These are phyloP conservation scores for Xylaria longipes DNA, from an alignment of 495 filamentous ascomycete species.

Conservation along the genomic window DNA sequence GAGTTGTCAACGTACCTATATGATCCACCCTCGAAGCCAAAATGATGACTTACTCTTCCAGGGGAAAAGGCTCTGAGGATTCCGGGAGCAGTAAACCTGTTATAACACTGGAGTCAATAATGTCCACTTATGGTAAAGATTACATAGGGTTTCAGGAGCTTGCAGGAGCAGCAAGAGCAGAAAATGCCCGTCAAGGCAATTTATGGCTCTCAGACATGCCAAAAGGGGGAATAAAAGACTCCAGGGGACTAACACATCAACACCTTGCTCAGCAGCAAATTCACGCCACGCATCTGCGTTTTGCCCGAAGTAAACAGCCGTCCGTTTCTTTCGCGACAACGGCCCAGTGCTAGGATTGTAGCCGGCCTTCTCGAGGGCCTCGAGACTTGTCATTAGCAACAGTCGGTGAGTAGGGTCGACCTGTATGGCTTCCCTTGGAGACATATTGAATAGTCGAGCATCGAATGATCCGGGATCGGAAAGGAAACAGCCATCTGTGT, in stretches of 20 bases:
- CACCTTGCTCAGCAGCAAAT: slow-evolving; percentile 73
- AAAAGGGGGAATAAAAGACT: no score
- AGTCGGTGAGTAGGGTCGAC: slow-evolving; percentile 78
- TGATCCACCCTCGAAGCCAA: slow-evolving; percentile 45
- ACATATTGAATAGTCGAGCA: slow-evolving; percentile 81
- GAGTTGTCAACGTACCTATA: slow-evolving; percentile 36
- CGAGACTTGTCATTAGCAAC: slow-evolving; percentile 72
- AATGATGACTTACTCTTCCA: slow-evolving; percentile 49
- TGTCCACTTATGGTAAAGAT: no score
- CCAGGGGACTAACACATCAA: no score
- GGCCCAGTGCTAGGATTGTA: slow-evolving; percentile 64
- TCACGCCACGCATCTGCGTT: slow-evolving; percentile 82
- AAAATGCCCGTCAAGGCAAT: no score
- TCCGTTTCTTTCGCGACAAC: slow-evolving; percentile 50
- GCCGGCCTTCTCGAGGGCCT: slow-evolving; percentile 78
- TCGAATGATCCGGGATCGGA: slow-evolving; percentile 75
- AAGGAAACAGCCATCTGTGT: slow-evolving; percentile 77
- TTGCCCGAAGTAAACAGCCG: slow-evolving; percentile 83
- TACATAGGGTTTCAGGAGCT: no score
- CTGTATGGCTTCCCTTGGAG: slow-evolving; percentile 75
- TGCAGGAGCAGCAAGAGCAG: no score
- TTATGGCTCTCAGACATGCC: no score
- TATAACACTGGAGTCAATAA: no score
- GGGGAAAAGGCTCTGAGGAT: slow-evolving; percentile 74
- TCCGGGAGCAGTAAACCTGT: slow-evolving; percentile 82